Conservation (phyloP, 1,284 basidiomycete genomes). For the Fistulinella staudtii region DNA sequence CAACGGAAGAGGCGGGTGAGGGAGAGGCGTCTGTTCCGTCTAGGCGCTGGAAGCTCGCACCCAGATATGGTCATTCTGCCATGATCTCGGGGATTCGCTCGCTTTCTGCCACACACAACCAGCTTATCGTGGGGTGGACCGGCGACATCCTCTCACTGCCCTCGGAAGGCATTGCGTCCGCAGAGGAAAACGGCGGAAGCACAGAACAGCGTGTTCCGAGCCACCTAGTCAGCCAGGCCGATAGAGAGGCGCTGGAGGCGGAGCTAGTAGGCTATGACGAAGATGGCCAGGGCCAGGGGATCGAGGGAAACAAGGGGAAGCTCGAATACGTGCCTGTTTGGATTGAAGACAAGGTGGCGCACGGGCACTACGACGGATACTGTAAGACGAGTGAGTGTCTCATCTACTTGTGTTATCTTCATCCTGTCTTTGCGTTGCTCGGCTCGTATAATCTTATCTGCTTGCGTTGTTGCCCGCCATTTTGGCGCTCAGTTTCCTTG, state of each 20-base stretch:
- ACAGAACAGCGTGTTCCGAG: conserved; percentile 28
- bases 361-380: conserved; percentile 95
- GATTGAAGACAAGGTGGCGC: conserved; percentile 86
- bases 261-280: conserved; percentile 60
- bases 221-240: conserved; percentile 52
- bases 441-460: conserved; percentile 13
- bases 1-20: conserved; percentile 12
- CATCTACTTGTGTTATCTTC: neutral
- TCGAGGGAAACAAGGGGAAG: conserved; percentile 44
- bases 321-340: conserved; percentile 86
- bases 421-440: neutral
- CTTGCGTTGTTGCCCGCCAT: conserved; percentile 1
- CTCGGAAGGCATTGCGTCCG: conserved; percentile 24
- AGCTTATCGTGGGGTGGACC: conserved; percentile 92
- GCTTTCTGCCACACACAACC: conserved; percentile 79
- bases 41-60: conserved; percentile 68
- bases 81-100: conserved; percentile 93
- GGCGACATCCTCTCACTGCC: conserved; percentile 69
- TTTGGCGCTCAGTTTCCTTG: conserved; percentile 11
- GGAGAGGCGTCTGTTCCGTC: conserved; percentile 12
- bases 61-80: conserved; percentile 89
- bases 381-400: conserved; percentile 86
- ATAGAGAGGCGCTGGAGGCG: conserved; percentile 58
- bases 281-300: conserved; percentile 43
- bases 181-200: conserved; percentile 14